Evolutionary conservation across 192 early-diverging fungal genomes (phyloP), one percentile per base, ranked within the genome.

Genomic region (Thamnidium elegans): DNA sequence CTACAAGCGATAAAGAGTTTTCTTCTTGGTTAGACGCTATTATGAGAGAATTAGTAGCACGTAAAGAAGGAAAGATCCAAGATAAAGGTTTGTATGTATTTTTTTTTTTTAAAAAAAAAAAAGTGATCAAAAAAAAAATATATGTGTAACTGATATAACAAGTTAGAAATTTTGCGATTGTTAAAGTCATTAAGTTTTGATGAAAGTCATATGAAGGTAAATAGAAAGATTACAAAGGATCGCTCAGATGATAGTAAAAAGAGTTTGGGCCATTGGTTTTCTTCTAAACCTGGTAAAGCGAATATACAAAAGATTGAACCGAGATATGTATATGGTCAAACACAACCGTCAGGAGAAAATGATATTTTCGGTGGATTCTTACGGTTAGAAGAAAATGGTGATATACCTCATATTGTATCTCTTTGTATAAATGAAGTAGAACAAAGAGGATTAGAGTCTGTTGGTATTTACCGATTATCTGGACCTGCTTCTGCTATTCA

Each of bases 401-500:
- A 79, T 32, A 71, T 84, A 50, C 90, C 87, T 8, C n/a, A 71
- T 21, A 69, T 92, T 26, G 78, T 90, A 46, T 83, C 84, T 69
- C 83, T 78, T 74, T 92, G 90, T 63, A 79, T 92, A 61, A 50
- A 75, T 0, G 85, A 92, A 62, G 86, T 92, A 17, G 90, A 92
- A 71, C 71, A 78, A 50, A 81, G 85, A 63, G 90, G 70, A 8
- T 58, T 91, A 23, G 83, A 83, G 42, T 85, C 86, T 53, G 84
- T 90, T 52, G 90, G 89, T 9, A 89, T 92, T 19, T 90, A 92
- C 59, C 84, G 90, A 31, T 74, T 92, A 13, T 84, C 90, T 17
- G 90, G 89, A 1, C 76, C 85, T 13, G 80, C 81, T 7, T 83
- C 86, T 19, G 65, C 86, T 46, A 85, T 92, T 68, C 84, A 87